Evolutionary conservation across 2,329 filamentous ascomycete species (phyloP), one percentile per base, ranked within the genome.

Genomic region (Lecanoromycetidae sp.): DNA sequence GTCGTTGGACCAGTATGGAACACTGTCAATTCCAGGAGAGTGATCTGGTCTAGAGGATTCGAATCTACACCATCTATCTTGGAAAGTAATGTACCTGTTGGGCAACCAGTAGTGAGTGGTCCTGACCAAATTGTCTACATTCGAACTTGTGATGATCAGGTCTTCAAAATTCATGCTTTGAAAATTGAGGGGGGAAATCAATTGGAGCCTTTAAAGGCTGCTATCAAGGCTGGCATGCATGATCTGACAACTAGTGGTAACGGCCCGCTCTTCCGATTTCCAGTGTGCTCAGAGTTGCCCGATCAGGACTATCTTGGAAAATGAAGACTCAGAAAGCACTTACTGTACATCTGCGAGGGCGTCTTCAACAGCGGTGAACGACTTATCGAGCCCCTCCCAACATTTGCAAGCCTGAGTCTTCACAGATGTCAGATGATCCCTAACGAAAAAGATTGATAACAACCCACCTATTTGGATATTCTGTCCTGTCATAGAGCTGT

Each of bases 1-100:
- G 79, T 81, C 0, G 66, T 90, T 12, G 80, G 79, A 0, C 67
- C 76, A 4, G 61, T 85, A 5, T 93, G 85, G 84, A 81, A 40
- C 34, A 32, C 27, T 35, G 36, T 36, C 25, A 38, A 22, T 12
- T 7, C 29, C 12, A 19, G 38, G 32, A 48, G 52, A 29, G 17
- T 54, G 9, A 51, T 54, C 12, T 54, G 52, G 52, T 26, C 32
- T 19, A 43, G 48, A n/a, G 52, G 52, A 12, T 54, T 54, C 25
- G 19, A 44, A 10, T 15, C 35, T 20, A 19, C 15, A 26, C n/a
- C 39, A 27, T 15, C 47, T 26, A 15, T 27, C 17, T 3, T 6
- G 30, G 13, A 15, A 7, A n/a, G 15, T 13, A 8, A 40, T 20
- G n/a, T 49, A 22, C 46, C 41, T 6, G 26, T 41, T 13, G 49